These are phyloP conservation scores for Limnanthes douglasii DNA, from an alignment of 345 rosid species.

Conservation along the genomic window DNA sequence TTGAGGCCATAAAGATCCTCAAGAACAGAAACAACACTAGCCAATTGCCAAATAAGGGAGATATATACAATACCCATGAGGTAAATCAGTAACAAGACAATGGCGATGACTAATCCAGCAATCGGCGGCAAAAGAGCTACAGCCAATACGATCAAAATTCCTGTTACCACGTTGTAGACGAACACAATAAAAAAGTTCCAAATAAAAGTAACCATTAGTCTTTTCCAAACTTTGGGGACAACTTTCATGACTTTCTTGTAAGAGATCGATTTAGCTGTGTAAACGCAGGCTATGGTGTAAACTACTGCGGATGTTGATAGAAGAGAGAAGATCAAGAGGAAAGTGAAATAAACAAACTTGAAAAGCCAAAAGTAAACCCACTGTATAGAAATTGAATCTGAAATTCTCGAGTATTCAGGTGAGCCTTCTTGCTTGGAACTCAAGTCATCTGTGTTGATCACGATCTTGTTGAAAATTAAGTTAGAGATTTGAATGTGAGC, in stretches of 20 bases:
- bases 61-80: conserved; percentile 72
- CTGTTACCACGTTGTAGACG: conserved; percentile 40
- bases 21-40: conserved; percentile 86
- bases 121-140: conserved; percentile 28
- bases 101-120: conserved; percentile 23
- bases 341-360: conserved; percentile 63
- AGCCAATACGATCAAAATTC: conserved; percentile 26
- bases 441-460: too few relatives aligned
- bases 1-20: conserved; percentile 58
- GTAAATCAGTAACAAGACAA: too few relatives aligned
- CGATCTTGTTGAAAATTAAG: too few relatives aligned
- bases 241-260: conserved; percentile 61
- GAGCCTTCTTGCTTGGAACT: too few relatives aligned
- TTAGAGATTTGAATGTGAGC: conserved; percentile 84
- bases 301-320: conserved; percentile 95
- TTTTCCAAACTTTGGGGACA: conserved; percentile 68
- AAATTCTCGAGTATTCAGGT: conserved; percentile 16
- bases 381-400: conserved; percentile 33
- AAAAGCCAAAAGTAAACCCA: conserved; percentile 50
- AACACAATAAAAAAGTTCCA: conserved; percentile 67
- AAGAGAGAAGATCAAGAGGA: conserved; percentile 92
- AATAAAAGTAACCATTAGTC: conserved; percentile 63
- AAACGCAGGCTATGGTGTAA: conserved; percentile 86
- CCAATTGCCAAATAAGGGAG: conserved; percentile 89
- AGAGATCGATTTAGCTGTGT: conserved; percentile 69